phyloP scores from a whole-genome alignment of 805 yeast species.

The Pichia eremophila region DNA sequence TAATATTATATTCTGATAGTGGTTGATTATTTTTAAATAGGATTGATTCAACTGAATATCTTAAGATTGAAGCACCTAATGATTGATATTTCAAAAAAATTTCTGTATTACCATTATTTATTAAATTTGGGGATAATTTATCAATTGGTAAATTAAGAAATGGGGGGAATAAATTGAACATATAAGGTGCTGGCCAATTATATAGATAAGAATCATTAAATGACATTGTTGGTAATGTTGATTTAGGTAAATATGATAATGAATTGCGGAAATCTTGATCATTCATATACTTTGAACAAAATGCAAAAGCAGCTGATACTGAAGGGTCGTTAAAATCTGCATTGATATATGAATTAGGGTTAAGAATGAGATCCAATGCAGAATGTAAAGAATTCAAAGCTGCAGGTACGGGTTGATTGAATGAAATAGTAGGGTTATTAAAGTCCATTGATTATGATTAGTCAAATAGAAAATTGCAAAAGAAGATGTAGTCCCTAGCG shows the following conservation, averaged over 20 bases:
- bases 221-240: neutral
- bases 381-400: neutral
- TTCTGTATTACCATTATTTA: neutral
- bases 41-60: neutral
- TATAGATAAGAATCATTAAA: slow-evolving; percentile 1
- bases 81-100: neutral
- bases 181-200: neutral
- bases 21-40: neutral
- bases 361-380: neutral
- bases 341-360: neutral
- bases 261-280: slow-evolving; percentile 2
- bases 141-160: neutral
- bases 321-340: slow-evolving; percentile 4
- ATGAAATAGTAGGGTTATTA: neutral
- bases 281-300: slow-evolving; percentile 4
- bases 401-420: neutral
- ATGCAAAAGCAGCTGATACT: slow-evolving; percentile 1
- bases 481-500: too few species aligned
- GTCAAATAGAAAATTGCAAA: too few species aligned
- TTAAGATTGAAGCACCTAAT: slow-evolving; percentile 3
- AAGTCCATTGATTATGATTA: neutral
- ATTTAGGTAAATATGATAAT: neutral
- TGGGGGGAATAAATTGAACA: slow-evolving; percentile 2
- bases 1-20: neutral
- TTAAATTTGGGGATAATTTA: neutral